A percentile compares a stretch with the other conserved stretches of the same genome.
Evolutionary conservation across 2,329 filamentous ascomycete species (phyloP).

Genomic region (Chrysoporthe cubensis): DNA sequence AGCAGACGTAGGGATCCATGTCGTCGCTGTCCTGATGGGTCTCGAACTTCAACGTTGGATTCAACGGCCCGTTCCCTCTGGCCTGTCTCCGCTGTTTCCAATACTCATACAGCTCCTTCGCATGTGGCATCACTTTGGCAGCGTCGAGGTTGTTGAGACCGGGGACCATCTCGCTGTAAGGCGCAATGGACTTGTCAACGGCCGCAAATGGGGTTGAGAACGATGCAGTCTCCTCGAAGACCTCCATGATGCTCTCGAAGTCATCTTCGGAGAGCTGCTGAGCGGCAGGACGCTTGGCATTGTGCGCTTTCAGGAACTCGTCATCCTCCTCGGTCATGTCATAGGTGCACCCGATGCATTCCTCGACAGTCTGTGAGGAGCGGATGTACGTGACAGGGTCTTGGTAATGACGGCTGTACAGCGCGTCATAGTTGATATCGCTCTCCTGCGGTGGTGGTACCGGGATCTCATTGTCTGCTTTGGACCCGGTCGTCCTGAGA

Average conservation of each 20-base stretch:
- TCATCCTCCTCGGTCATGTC: slow-evolving; percentile 94
- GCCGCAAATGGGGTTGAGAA: slow-evolving; percentile 86
- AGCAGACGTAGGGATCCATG: slow-evolving; percentile 96
- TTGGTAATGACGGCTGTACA: slow-evolving; percentile 79
- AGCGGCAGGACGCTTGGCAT: slow-evolving; percentile 69
- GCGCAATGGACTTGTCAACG: slow-evolving; percentile 84
- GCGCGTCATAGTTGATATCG: slow-evolving; percentile 80
- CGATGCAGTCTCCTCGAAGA: slow-evolving; percentile 86
- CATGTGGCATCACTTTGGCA: slow-evolving; percentile 57
- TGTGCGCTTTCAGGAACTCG: slow-evolving; percentile 80
- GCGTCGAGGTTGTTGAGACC: slow-evolving; percentile 61
- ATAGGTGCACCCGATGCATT: slow-evolving; percentile 88
- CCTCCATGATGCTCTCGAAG: slow-evolving; percentile 92
- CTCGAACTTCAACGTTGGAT: slow-evolving; percentile 87
- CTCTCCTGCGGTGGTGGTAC: slow-evolving; percentile 68
- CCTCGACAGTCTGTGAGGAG: slow-evolving; percentile 97
- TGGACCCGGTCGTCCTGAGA: slow-evolving; percentile 58
- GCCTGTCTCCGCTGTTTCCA: slow-evolving; percentile 77
- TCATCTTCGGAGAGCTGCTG: slow-evolving; percentile 81
- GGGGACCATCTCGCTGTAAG: slow-evolving; percentile 76
- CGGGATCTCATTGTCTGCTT: slow-evolving; percentile 65
- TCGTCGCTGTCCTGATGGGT: slow-evolving; percentile 94
- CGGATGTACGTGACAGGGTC: slow-evolving; percentile 94
- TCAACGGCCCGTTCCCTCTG: slow-evolving; percentile 71
- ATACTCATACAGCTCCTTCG: slow-evolving; percentile 84